Percentiles rank a stretch among this genome's conserved stretches.
Evolutionary conservation across 1,284 basidiomycete genomes (phyloP).

Genomic region (Heterobasidion annosum): DNA sequence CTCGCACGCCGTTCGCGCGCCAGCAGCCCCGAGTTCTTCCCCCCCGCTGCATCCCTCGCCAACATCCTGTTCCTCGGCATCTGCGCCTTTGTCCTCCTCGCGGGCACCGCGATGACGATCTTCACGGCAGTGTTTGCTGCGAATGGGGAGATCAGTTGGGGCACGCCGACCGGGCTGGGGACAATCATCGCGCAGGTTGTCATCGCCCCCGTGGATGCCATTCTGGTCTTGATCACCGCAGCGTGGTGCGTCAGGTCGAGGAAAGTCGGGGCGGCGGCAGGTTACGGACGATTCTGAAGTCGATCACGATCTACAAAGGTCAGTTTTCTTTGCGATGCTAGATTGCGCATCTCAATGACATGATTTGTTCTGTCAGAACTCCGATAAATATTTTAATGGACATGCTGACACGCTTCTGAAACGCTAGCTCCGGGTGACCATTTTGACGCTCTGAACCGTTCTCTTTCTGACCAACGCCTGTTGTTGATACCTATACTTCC

Average conservation of each 20-base stretch:
- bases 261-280: background rate
- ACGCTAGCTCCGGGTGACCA: too few species aligned
- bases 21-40: slow-evolving; percentile 2
- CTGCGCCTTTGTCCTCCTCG: slow-evolving; percentile 5
- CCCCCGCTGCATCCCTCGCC: slow-evolving; percentile 2
- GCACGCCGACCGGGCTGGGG: slow-evolving; percentile 4
- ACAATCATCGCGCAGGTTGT: slow-evolving; percentile 7
- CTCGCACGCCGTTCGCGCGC: slow-evolving; percentile 1
- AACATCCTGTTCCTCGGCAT: slow-evolving; percentile 5
- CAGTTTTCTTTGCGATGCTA: too few species aligned
- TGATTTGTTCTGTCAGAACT: too few species aligned
- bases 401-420: too few species aligned
- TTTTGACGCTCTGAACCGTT: too few species aligned
- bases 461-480: too few species aligned
- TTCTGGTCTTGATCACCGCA: background rate
- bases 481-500: too few species aligned
- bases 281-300: slow-evolving; percentile 3
- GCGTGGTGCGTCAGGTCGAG: slow-evolving; percentile 4
- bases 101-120: slow-evolving; percentile 5
- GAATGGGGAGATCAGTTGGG: slow-evolving; percentile 5
- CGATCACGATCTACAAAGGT: background rate
- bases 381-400: too few species aligned
- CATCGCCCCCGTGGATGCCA: background rate
- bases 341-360: too few species aligned
- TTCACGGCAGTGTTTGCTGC: background rate